These are phyloP conservation scores for Dipodascus geniculatus DNA, from an alignment of 805 yeast genomes.

Conservation along the genomic window DNA sequence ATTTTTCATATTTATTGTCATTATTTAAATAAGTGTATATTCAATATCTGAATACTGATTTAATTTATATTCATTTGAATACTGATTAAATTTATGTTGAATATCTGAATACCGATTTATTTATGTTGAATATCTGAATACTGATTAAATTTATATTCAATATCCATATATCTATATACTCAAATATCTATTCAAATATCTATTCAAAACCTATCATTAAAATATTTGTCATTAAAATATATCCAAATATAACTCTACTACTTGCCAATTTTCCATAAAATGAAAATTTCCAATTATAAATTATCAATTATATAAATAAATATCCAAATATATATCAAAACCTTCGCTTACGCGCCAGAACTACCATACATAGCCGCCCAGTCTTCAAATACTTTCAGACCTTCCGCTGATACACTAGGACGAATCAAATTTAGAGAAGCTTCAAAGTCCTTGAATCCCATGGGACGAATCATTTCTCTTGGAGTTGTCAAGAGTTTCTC, in stretches of 20 bases:
- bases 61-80: no score
- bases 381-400: constrained; percentile 65
- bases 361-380: constrained; percentile 88
- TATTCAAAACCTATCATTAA: background rate
- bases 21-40: no score
- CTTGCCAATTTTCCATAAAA: background rate
- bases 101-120: no score
- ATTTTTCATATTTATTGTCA: background rate
- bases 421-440: constrained; percentile 67
- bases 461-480: constrained; percentile 68
- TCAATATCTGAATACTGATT: no score
- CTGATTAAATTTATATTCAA: no score
- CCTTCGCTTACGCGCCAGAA: constrained; percentile 50
- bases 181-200: background rate
- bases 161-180: background rate
- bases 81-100: no score
- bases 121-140: no score
- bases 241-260: background rate
- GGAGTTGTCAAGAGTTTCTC: constrained; percentile 61
- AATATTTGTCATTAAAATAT: no score
- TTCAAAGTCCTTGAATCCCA: constrained; percentile 60
- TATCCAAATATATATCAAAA: background rate
- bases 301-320: background rate
- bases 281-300: no score
- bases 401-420: constrained; percentile 81